A percentile compares a stretch with the other conserved stretches of the same genome.
phyloP scores from a whole-genome alignment of 116 monocot species.

The Phalaenopsis hybrid region DNA sequence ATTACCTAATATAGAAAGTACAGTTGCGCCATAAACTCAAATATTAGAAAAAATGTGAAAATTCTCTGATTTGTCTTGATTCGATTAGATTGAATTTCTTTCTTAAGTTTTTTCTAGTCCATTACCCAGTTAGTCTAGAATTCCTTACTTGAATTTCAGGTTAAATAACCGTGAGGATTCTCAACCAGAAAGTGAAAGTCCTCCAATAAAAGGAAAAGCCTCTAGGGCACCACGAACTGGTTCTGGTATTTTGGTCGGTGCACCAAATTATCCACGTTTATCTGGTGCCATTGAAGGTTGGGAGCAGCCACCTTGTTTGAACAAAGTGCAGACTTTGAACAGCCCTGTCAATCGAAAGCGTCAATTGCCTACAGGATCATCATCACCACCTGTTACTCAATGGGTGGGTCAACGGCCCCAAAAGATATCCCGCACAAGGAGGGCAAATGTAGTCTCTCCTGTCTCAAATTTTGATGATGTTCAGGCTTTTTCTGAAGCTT shows the following conservation, averaged over 20 bases:
- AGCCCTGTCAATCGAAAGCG: slow-evolving; percentile 50
- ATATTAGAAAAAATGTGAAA: neutral
- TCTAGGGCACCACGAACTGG: slow-evolving; percentile 55
- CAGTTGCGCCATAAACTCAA: neutral
- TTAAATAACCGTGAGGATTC: slow-evolving; percentile 58
- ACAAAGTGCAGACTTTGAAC: slow-evolving; percentile 39
- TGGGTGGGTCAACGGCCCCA: slow-evolving; percentile 75
- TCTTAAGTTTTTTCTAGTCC: neutral
- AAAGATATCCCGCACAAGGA: slow-evolving; percentile 64
- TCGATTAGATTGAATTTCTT: neutral
- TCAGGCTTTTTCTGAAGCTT: slow-evolving; percentile 33
- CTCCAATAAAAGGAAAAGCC: slow-evolving; percentile 58
- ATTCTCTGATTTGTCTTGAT: neutral
- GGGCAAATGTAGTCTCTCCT: slow-evolving; percentile 75
- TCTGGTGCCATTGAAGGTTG: slow-evolving; percentile 50
- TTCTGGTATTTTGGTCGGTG: slow-evolving; percentile 32
- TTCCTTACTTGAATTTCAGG: slow-evolving; percentile 29
- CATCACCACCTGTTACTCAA: slow-evolving; percentile 56
- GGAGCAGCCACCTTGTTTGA: slow-evolving; percentile 42
- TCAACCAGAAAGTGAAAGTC: slow-evolving; percentile 41
- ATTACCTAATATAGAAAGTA: neutral
- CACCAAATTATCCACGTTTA: slow-evolving; percentile 37
- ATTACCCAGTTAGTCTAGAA: neutral
- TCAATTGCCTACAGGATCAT: slow-evolving; percentile 36
- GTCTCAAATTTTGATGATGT: slow-evolving; percentile 65